Conservation (phyloP, 345 rosid species). For the Rhodomyrtus tomentosa region DNA sequence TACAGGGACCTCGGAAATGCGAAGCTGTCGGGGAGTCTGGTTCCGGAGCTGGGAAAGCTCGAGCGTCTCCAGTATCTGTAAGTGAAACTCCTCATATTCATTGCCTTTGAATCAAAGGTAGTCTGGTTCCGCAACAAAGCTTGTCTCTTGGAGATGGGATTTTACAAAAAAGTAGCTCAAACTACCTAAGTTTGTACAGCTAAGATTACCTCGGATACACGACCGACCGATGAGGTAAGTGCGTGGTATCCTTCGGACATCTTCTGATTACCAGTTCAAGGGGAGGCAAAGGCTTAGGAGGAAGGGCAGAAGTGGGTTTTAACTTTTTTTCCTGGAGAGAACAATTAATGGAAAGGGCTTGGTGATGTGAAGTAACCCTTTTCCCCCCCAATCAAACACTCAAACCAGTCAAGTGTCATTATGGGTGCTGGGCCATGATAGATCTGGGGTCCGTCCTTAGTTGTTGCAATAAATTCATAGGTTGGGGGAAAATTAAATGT, state of each 20-base stretch:
- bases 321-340: neutral
- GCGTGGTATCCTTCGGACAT: neutral
- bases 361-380: neutral
- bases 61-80: conserved; percentile 62
- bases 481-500: neutral
- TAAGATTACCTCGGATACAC: neutral
- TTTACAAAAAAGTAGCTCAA: neutral
- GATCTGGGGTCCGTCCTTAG: neutral
- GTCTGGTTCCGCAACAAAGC: neutral
- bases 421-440: neutral
- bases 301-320: neutral
- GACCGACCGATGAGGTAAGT: neutral
- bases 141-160: neutral
- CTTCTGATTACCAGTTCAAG: neutral
- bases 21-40: conserved; percentile 52
- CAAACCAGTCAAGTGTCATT: neutral
- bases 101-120: neutral
- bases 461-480: neutral
- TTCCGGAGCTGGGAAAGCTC: conserved; percentile 58
- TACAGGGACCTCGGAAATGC: conserved; percentile 77
- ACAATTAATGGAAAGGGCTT: neutral
- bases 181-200: neutral
- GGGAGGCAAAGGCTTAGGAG: neutral
- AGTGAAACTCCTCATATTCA: conserved; percentile 1
- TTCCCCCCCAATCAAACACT: neutral